phyloP scores from a whole-genome alignment of 129 eudicot genomes.

The Flaveria robusta region DNA sequence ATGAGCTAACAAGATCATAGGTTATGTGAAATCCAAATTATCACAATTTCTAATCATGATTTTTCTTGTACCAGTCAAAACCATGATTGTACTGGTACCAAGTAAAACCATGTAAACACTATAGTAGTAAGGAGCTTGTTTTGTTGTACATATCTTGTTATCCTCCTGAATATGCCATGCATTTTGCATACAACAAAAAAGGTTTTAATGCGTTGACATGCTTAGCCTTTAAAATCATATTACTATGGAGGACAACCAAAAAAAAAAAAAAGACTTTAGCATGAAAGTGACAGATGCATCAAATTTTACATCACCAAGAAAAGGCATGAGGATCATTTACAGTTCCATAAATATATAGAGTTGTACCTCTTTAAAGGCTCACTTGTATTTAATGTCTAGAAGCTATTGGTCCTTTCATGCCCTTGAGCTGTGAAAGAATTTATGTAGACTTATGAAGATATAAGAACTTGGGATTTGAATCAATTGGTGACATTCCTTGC shows the following conservation, averaged over 20 bases:
- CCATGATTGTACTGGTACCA: background rate
- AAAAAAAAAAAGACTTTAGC: background rate
- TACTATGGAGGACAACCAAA: conserved; percentile 12
- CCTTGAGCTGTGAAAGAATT: background rate
- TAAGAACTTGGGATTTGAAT: conserved; percentile 1
- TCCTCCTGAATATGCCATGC: background rate
- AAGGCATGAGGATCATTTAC: background rate
- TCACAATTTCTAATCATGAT: background rate
- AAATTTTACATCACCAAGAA: background rate
- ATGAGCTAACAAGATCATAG: background rate
- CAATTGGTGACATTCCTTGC: conserved; percentile 9
- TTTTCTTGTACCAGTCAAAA: background rate
- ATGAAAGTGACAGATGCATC: conserved; percentile 10
- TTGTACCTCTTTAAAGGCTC: background rate
- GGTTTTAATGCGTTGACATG: background rate
- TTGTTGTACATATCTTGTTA: background rate
- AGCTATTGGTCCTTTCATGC: conserved; percentile 17
- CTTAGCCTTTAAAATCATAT: background rate
- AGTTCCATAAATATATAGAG: background rate
- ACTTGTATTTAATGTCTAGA: background rate
- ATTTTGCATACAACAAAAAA: conserved; percentile 3
- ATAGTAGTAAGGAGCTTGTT: conserved; percentile 16
- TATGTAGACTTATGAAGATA: conserved; percentile 1
- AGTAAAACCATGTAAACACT: conserved; percentile 5
- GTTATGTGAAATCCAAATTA: background rate